Percentiles rank a stretch among this genome's conserved stretches.
Conservation (phyloP, 345 rosid species). For the Eucalyptus lansdowneana region DNA sequence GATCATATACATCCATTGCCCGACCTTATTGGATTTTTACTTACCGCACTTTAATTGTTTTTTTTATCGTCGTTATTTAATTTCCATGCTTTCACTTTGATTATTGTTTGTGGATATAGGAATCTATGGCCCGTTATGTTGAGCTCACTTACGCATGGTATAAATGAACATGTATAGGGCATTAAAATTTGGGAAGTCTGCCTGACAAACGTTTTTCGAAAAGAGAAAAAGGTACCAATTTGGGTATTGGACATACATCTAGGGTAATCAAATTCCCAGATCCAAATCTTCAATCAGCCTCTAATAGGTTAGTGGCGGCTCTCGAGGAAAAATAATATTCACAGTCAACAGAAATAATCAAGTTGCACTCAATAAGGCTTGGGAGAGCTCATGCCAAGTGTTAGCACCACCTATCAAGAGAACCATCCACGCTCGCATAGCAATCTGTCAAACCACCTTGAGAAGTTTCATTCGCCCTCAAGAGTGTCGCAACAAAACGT, state of each 20-base stretch:
- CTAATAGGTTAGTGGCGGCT: background rate
- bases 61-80: background rate
- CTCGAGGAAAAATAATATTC: background rate
- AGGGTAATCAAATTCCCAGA: accelerated
- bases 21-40: background rate
- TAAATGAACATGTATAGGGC: background rate
- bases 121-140: background rate
- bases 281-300: accelerated
- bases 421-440: background rate
- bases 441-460: background rate
- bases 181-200: background rate
- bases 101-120: background rate
- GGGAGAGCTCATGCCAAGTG: background rate
- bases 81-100: background rate
- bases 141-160: background rate
- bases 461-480: background rate
- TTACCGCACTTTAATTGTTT: background rate
- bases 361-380: background rate
- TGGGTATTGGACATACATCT: background rate
- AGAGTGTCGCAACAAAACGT: background rate
- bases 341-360: background rate
- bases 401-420: background rate
- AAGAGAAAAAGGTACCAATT: background rate
- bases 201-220: background rate
- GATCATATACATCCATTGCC: background rate